A percentile compares a stretch with the other conserved stretches of the same genome.
Conservation (phyloP, 202 grass and related monocot genomes). For the Brachypodium distachyon region DNA sequence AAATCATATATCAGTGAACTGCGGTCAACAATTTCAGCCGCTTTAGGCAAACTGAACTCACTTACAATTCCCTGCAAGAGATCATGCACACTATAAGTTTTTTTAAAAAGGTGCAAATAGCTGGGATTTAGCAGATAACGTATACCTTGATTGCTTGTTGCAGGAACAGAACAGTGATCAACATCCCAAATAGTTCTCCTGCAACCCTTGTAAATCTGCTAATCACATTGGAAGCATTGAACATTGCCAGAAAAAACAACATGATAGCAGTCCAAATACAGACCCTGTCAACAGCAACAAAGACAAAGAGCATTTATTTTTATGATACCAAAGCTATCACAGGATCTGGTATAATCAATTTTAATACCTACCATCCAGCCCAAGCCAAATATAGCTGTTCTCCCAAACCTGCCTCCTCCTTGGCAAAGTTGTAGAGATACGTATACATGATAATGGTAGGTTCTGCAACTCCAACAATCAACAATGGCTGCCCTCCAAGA, state of each 20-base stretch:
- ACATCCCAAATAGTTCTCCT: conserved; percentile 94
- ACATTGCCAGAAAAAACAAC: conserved; percentile 67
- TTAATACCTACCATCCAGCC: conserved; percentile 69
- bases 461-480: conserved; percentile 94
- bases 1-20: conserved; percentile 37
- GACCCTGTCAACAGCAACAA: conserved; percentile 49
- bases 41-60: conserved; percentile 70
- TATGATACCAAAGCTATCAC: background rate
- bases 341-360: background rate
- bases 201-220: conserved; percentile 93
- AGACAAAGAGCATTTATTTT: background rate
- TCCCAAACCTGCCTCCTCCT: conserved; percentile 43
- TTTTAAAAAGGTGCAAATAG: background rate
- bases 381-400: conserved; percentile 71
- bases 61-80: conserved; percentile 58
- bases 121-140: background rate
- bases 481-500: conserved; percentile 76
- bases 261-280: conserved; percentile 92
- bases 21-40: conserved; percentile 33
- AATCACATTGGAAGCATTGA: conserved; percentile 76
- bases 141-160: conserved; percentile 85
- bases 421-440: conserved; percentile 84
- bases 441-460: conserved; percentile 98
- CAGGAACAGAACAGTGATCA: conserved; percentile 85
- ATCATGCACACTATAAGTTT: background rate